Base-by-base conservation (phyloP, 2,329 filamentous ascomycete species). In the Aspergillus pseudoviridinutans region DNA sequence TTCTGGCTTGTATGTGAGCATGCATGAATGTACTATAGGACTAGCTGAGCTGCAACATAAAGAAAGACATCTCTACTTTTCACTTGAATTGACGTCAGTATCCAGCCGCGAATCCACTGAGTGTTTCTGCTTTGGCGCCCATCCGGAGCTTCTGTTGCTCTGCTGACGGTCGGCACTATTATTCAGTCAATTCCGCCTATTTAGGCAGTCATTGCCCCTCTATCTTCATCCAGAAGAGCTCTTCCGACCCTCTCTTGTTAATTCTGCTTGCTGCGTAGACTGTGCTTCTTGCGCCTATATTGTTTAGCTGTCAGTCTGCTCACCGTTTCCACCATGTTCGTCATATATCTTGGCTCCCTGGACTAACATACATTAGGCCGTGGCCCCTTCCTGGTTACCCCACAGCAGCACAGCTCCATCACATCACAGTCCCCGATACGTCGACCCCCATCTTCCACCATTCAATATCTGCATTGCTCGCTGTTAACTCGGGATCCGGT, bases 51-150 rank as follows among this genome's bases (percentile, higher is more conserved):
- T 47, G 10, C 20, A 47, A 49, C 55, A 57, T 50, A 49, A 35
- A 49, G 32, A 53, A 53, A 51, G 35, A 56, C 53, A 51, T 61
- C 58, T 61, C 58, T 56, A 49, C 53, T 58, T 61, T 47, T 56
- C n/a, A 22, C 35, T 46, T 28, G n/a, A 38, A 20, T 35, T 17
- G 38, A 28, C 50, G 10, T 51, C 28, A 25, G 22, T 24, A 22
- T 47, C 9, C 44, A 25, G 22, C 20, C 14, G 44, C 22, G 42
- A 14, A 24, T 14, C 20, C 22, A 25, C 14, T 25, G 8, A 47
- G 24, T 27, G 20, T 47, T 14, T 47, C 44, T 14, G 12, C 24
- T 24, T 47, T 24, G n/a, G 20, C 22, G 22, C 22, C 44, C 9
- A 27, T 47, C 44, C 3, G 44, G 6, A 47, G 44, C 44, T 27